phyloP scores from a whole-genome alignment of 768 basidiomycete genomes.

The Lactarius akahatsu region DNA sequence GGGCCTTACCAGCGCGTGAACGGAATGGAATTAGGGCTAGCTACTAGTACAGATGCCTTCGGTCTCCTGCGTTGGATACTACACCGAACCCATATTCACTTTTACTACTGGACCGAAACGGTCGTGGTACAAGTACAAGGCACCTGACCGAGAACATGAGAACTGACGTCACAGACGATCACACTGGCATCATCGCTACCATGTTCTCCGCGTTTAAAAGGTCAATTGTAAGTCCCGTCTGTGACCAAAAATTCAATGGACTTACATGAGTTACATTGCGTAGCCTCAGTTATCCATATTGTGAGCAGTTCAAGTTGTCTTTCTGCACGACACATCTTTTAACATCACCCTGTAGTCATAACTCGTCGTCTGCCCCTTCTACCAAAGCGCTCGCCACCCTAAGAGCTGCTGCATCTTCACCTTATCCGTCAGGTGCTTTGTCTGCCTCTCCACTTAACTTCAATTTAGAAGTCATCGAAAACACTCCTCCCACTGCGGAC shows the following conservation, averaged over 20 bases:
- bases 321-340: not conserved
- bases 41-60: too few species aligned
- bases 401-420: slow-evolving; percentile 53
- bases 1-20: too few species aligned
- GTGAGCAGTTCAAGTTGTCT: slow-evolving; percentile 6
- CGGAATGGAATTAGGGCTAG: too few species aligned
- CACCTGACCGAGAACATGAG: not conserved
- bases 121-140: too few species aligned
- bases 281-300: slow-evolving; percentile 30
- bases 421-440: slow-evolving; percentile 57
- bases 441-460: slow-evolving; percentile 57
- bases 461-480: slow-evolving; percentile 70
- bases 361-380: slow-evolving; percentile 64
- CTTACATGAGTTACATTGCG: not conserved
- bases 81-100: too few species aligned
- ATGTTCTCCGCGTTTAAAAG: slow-evolving; percentile 30
- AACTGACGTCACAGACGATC: not conserved
- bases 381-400: slow-evolving; percentile 59
- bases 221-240: slow-evolving; percentile 20
- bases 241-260: not conserved
- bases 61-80: too few species aligned
- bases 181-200: not conserved
- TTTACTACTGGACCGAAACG: too few species aligned
- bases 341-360: slow-evolving; percentile 48
- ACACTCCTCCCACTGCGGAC: slow-evolving; percentile 59